Percentiles rank a stretch among this genome's conserved stretches.
Evolutionary conservation across 2,329 filamentous ascomycete genomes (phyloP).

Genomic region (Exophiala mesophila): DNA sequence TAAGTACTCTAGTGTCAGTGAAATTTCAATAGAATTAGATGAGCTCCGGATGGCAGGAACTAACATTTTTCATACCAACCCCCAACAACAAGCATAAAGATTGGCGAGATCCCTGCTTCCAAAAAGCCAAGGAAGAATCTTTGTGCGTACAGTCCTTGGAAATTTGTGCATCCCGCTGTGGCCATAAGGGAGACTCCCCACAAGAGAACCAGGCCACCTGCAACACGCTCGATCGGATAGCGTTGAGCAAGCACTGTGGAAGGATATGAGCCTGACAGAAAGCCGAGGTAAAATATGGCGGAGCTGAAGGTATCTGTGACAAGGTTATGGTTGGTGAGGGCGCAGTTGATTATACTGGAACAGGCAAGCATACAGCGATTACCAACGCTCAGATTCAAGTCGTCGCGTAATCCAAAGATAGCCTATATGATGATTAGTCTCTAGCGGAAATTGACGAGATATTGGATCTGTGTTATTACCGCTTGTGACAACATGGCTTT

Average conservation of each 20-base stretch:
- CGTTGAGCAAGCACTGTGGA: slow-evolving; percentile 40
- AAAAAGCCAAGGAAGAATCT: slow-evolving; percentile 45
- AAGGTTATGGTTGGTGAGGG: too few relatives aligned
- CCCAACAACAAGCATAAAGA: slow-evolving; percentile 47
- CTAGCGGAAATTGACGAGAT: too few relatives aligned
- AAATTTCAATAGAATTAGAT: slow-evolving; percentile 40
- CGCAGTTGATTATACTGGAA: too few relatives aligned
- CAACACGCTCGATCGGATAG: slow-evolving; percentile 36
- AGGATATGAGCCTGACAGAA: slow-evolving; percentile 35
- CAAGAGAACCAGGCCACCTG: slow-evolving; percentile 30
- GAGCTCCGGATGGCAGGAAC: slow-evolving; percentile 53
- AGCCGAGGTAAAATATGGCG: slow-evolving; percentile 37
- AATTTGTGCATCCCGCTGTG: slow-evolving; percentile 40
- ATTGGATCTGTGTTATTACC: too few relatives aligned
- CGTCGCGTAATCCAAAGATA: too few relatives aligned
- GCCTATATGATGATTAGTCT: too few relatives aligned
- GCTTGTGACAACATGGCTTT: too few relatives aligned
- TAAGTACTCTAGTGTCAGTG: slow-evolving; percentile 39
- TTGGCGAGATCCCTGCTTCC: slow-evolving; percentile 46
- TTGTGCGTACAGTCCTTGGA: slow-evolving; percentile 39
- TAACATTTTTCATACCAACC: slow-evolving; percentile 41
- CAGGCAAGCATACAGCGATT: too few relatives aligned
- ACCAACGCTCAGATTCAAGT: too few relatives aligned
- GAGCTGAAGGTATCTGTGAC: too few relatives aligned
- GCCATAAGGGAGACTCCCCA: slow-evolving; percentile 35